Percentiles rank a stretch among this genome's conserved stretches.
These are phyloP conservation scores for Eimeria acervulina DNA, from an alignment of 169 alveolate genomes.

Conservation along the genomic window DNA sequence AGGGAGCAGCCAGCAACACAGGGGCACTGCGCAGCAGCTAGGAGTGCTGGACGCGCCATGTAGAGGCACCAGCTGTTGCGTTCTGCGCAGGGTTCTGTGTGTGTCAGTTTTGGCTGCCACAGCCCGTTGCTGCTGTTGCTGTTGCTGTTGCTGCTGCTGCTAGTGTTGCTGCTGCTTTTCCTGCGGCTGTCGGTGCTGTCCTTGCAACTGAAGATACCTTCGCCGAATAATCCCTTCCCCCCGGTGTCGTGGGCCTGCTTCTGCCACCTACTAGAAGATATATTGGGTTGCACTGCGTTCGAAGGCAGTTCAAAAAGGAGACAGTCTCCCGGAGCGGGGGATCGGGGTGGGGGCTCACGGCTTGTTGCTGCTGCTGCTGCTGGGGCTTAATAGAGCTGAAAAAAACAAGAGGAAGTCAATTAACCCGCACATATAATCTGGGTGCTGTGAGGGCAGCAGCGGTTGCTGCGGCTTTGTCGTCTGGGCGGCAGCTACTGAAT, in stretches of 20 bases:
- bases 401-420: not conserved
- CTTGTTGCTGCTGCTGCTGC: slow-evolving; percentile 2
- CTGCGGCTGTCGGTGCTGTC: not conserved
- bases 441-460: not conserved
- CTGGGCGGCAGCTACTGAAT: not conserved
- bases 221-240: not conserved
- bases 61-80: not conserved
- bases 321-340: slow-evolving; percentile 11
- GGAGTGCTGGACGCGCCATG: not conserved
- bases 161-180: not conserved
- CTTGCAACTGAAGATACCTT: not conserved
- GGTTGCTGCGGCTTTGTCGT: not conserved
- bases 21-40: not conserved
- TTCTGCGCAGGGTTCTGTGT: not conserved
- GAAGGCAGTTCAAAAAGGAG: not conserved
- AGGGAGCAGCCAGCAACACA: too few species aligned
- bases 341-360: not conserved
- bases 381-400: not conserved
- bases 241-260: not conserved
- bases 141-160: not conserved
- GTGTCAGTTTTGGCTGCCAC: not conserved
- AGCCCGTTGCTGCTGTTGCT: not conserved
- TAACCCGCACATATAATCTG: not conserved
- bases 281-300: not conserved
- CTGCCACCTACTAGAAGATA: not conserved